These are phyloP conservation scores for Myrica gale DNA, from an alignment of 306 rosid species.

Conservation along the genomic window DNA sequence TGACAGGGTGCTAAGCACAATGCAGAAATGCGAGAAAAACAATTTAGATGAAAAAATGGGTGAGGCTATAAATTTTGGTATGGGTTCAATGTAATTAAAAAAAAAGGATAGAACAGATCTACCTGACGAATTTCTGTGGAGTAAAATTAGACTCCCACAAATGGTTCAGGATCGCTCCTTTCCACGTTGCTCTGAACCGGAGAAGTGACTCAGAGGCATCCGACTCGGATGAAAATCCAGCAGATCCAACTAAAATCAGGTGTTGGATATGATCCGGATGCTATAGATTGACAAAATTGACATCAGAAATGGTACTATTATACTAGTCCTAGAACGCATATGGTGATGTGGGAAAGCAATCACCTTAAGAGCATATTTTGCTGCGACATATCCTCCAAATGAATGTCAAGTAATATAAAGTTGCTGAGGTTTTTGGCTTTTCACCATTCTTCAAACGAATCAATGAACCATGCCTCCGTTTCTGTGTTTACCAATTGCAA, in stretches of 20 bases:
- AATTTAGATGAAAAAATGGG: background rate
- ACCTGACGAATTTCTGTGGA: constrained; percentile 81
- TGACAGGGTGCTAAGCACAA: background rate
- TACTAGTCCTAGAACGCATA: constrained; percentile 14
- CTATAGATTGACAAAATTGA: constrained; percentile 42
- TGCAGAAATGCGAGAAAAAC: background rate
- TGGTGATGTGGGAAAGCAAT: constrained; percentile 24
- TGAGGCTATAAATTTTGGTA: background rate
- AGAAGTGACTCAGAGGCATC: constrained; percentile 60
- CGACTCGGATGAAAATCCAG: constrained; percentile 64
- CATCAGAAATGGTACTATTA: constrained; percentile 29
- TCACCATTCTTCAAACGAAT: constrained; percentile 97
- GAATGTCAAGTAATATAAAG: constrained; percentile 90
- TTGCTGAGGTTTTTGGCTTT: constrained; percentile 84
- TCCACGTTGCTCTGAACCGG: constrained; percentile 78
- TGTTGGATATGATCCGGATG: constrained; percentile 93
- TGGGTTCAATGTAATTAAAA: background rate
- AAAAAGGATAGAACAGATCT: background rate
- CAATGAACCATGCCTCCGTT: constrained; percentile 94
- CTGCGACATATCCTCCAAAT: constrained; percentile 94
- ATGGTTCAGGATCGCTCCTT: constrained; percentile 76
- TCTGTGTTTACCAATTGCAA: constrained; percentile 51
- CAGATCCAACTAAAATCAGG: constrained; percentile 88
- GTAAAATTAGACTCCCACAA: constrained; percentile 98
- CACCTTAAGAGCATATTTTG: constrained; percentile 93